Evolutionary conservation across 108 stramenopile species (phyloP).

Genomic region (Cyclotella choctawhatcheeana): DNA sequence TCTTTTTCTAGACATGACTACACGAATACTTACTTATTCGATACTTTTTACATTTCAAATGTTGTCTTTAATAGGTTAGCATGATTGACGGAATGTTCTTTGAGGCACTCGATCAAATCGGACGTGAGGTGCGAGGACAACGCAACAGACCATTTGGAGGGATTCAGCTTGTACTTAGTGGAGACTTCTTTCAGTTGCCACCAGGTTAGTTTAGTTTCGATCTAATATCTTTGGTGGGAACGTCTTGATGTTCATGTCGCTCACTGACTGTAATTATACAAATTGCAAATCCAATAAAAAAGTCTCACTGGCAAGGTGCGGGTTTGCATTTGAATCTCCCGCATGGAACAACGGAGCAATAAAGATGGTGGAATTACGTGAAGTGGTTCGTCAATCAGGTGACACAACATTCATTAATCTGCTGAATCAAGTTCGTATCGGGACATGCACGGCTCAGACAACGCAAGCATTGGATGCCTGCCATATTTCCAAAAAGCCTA

Average conservation of each 20-base stretch:
- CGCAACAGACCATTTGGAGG: slow-evolving; percentile 60
- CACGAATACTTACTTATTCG: too few species aligned
- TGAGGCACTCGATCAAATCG: slow-evolving; percentile 58
- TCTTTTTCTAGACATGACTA: too few species aligned
- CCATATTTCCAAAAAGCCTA: slow-evolving; percentile 7
- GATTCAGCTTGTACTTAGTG: slow-evolving; percentile 61
- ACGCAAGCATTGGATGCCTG: slow-evolving; percentile 31
- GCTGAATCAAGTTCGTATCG: slow-evolving; percentile 61
- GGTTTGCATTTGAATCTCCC: slow-evolving; percentile 63
- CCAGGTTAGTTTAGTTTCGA: background rate
- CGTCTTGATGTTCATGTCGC: too few species aligned
- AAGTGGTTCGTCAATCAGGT: slow-evolving; percentile 60
- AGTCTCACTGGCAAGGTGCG: slow-evolving; percentile 42
- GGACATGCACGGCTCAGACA: slow-evolving; percentile 26
- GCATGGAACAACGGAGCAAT: slow-evolving; percentile 38
- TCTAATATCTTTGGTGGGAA: too few species aligned
- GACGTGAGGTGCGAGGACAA: slow-evolving; percentile 24
- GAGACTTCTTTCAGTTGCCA: slow-evolving; percentile 64
- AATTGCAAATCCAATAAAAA: too few species aligned
- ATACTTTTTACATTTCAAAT: too few species aligned
- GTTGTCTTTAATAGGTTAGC: slow-evolving; percentile 18
- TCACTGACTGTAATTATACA: too few species aligned
- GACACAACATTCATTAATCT: slow-evolving; percentile 62
- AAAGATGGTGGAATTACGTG: slow-evolving; percentile 50
- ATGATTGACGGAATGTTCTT: slow-evolving; percentile 50